A percentile compares a stretch with the other conserved stretches of the same genome.
Conservation (phyloP, 2,329 filamentous ascomycete species). For the Xylariaceae sp. region DNA sequence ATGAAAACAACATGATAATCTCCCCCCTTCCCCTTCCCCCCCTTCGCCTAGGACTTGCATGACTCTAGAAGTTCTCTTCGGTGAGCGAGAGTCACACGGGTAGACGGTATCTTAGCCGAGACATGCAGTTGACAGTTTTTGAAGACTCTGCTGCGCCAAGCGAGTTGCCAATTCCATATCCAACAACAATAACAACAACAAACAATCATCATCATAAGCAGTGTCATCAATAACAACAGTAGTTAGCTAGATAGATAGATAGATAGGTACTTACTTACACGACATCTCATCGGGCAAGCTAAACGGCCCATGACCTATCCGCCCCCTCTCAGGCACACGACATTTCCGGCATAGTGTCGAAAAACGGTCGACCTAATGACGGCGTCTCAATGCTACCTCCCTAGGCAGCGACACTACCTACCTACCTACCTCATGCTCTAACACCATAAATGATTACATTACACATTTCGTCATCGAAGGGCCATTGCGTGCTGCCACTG, state of each 20-base stretch:
- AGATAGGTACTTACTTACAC: too few relatives aligned
- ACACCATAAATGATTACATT: not conserved
- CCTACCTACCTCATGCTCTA: not conserved
- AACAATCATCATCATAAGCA: too few relatives aligned
- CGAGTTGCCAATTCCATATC: not conserved
- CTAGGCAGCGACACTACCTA: not conserved
- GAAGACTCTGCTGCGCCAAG: not conserved
- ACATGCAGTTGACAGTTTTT: not conserved
- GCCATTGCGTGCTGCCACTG: too few relatives aligned
- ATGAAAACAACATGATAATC: too few relatives aligned
- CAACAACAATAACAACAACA: too few relatives aligned
- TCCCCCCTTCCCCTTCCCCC: too few relatives aligned
- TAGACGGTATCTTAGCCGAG: conserved; percentile 8
- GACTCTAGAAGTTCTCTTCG: conserved; percentile 7
- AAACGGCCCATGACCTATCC: not conserved
- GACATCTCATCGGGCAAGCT: too few relatives aligned
- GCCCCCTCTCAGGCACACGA: not conserved
- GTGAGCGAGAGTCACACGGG: conserved; percentile 16
- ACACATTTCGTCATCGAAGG: conserved; percentile 10
- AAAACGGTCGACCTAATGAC: not conserved
- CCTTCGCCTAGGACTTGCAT: not conserved
- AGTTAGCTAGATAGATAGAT: not conserved
- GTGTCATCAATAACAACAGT: not conserved
- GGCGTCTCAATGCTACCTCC: not conserved
- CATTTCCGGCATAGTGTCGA: not conserved